Evolutionary conservation across 140 eudicot genomes (phyloP).

Genomic region (Cichorium intybus): DNA sequence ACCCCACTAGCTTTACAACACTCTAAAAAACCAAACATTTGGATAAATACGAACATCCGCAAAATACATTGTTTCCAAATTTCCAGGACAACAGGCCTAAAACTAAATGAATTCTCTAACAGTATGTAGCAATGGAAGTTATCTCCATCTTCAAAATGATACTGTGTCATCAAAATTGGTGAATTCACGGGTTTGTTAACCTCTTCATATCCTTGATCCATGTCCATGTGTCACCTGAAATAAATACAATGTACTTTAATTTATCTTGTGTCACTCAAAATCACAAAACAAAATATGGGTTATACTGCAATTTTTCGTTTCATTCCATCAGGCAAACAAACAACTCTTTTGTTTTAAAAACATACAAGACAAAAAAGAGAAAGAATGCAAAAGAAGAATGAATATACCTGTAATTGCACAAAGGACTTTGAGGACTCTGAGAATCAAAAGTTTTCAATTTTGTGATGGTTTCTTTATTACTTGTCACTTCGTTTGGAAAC

Average conservation of each 20-base stretch:
- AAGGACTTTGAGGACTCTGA: constrained; percentile 38
- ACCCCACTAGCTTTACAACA: background rate
- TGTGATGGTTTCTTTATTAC: constrained; percentile 5
- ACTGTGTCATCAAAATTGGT: constrained; percentile 17
- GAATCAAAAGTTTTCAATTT: constrained; percentile 13
- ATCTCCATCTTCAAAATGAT: background rate
- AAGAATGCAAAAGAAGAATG: background rate
- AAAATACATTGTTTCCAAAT: background rate
- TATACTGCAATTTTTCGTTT: background rate
- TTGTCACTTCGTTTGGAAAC: constrained; percentile 1
- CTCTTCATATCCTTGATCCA: background rate
- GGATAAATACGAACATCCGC: too few relatives aligned
- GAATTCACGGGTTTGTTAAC: background rate
- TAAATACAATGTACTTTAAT: background rate
- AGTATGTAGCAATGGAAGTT: constrained; percentile 1
- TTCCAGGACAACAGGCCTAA: background rate
- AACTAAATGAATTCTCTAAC: constrained; percentile 2
- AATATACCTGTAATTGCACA: constrained; percentile 29
- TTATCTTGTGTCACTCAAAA: background rate
- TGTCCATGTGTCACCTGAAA: constrained; percentile 9
- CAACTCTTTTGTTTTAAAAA: background rate
- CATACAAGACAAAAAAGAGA: background rate
- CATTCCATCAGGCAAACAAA: background rate
- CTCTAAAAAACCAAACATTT: background rate
- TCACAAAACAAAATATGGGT: background rate